Evolutionary conservation across 2,329 filamentous ascomycete species (phyloP), one percentile per base, ranked within the genome.

Genomic region (Penicillium sumatraense): DNA sequence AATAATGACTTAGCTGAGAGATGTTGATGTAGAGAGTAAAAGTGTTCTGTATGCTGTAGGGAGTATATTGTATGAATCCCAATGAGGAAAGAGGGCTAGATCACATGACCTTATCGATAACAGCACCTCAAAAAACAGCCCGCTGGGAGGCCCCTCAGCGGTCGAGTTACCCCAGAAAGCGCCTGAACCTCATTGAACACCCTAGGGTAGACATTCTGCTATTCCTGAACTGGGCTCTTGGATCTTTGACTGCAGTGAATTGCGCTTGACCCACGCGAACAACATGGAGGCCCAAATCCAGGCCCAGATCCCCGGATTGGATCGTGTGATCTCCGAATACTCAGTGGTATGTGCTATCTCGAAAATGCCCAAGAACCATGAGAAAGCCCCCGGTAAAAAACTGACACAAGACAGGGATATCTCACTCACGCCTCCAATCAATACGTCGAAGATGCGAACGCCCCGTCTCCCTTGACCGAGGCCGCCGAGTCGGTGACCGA

Each of bases 371-470:
- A 16, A 42, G 33, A 33, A 18, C 35, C n/a, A 13, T 18, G 5
- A 9, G 16, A 21, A 50, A 41, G 38, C 41, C 40, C 24, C 24
- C n/a, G 10, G 11, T 21, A 24, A 51, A n/a, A 48, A 42, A 48
- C 54, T 59, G 53, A 51, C 53, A 54, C 51, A 58, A 29, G 20
- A 33, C 49, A 80, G 78, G 95, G 95, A 54, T 99, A 98, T 73
- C 83, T 99, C 66, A 92, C 87, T 69, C 93, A 99, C 81, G 95
- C 95, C 46, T 95, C 93, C 45, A 93, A 88, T 62, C 82, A 89
- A 49, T 96, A 90, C 81, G 82, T 86, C 57, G 85, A 87, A 49
- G 92, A 96, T 61, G 77, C 84, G 35, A 81, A 84, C 60, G 86
- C 80, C n/a, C 78, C 83, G 53, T 91, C 90, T 3, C 93, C 93